Evolutionary conservation across 192 early-diverging fungal genomes (phyloP), one percentile per base, ranked within the genome.

Genomic region (Coemansia sp.): DNA sequence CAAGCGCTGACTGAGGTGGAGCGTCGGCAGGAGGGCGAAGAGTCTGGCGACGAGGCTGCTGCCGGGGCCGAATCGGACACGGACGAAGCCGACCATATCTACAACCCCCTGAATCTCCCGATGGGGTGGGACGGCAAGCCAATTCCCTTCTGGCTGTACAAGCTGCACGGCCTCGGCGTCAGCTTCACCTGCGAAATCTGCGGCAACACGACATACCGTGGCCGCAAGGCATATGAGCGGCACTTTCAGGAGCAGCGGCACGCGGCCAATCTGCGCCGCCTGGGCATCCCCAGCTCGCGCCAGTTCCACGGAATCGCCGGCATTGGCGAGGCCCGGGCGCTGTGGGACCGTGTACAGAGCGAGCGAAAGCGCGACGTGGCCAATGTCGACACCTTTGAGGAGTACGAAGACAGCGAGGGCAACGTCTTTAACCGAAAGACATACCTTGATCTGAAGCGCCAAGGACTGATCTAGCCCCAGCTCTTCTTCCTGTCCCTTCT

Each of bases 101-200:
- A 98, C 61, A 98, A 98, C 48, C 95, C 95, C 14, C 78, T 96
- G 12, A 98, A 96, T 45, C 60, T 98, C 36, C 93, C 93, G 2
- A 59, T 98, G 41, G 95, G 92, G 10, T 96, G 91, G 91, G 95
- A 98, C 60, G 95, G 93, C 27, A 98, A 98, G 63, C 95, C 93
- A 14, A 98, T 98, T 69, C 94, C 94, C 14, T 98, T 89, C 62
- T 98, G 95, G 95, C 75, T 98, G 22, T 98, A 90, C 80, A 96
- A 96, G 69, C 76, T 98, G 38, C 95, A 96, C 57, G 95, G 95
- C 5, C 69, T 98, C 42, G 90, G 90, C 10, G 87, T 92, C 22
- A 88, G 94, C 52, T 96, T 95, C 55, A 77, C 85, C 1, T 98
- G 95, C 58, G 93, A 98, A 71, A 94, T 98, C 44, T 98, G 95